Evolutionary conservation across 768 basidiomycete genomes (phyloP).

Genomic region (Rhodotorula kratochvilovae): DNA sequence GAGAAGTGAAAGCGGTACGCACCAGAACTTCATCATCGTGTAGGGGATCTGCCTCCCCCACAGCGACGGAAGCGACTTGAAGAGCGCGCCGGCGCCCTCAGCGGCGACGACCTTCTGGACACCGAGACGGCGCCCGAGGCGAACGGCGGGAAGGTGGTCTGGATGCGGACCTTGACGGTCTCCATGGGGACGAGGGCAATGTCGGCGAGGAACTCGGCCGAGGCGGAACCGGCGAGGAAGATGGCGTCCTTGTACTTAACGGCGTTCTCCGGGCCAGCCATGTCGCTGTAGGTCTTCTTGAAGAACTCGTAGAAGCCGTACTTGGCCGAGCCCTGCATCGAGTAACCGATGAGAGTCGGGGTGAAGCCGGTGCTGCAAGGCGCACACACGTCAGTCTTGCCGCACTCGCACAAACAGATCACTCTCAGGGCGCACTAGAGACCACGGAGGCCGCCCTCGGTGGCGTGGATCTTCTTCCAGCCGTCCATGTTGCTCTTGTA

Average conservation of each 20-base stretch:
- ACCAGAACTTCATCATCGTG: slow-evolving; percentile 45
- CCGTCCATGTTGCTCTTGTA: slow-evolving; percentile 44
- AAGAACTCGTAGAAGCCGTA: slow-evolving; percentile 51
- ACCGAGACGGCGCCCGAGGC: slow-evolving; percentile 29
- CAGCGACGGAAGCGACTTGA: slow-evolving; percentile 44
- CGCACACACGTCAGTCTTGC: not conserved
- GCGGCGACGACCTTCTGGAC: slow-evolving; percentile 39
- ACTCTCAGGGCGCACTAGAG: slow-evolving; percentile 34
- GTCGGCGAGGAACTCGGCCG: slow-evolving; percentile 54
- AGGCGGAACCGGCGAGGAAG: slow-evolving; percentile 53
- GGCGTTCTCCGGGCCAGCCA: slow-evolving; percentile 50
- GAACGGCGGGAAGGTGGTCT: slow-evolving; percentile 44
- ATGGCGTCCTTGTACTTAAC: slow-evolving; percentile 51
- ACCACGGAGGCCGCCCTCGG: slow-evolving; percentile 40
- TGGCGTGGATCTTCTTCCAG: slow-evolving; percentile 42
- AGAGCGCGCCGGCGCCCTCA: slow-evolving; percentile 43
- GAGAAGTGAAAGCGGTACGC: not conserved
- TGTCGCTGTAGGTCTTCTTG: slow-evolving; percentile 52
- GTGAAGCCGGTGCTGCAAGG: slow-evolving; percentile 49
- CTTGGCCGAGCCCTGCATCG: slow-evolving; percentile 53
- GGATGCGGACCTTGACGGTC: slow-evolving; percentile 45
- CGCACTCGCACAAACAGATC: not conserved
- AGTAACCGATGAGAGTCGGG: slow-evolving; percentile 51
- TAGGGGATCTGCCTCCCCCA: slow-evolving; percentile 46
- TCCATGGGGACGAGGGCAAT: slow-evolving; percentile 51